A percentile compares a stretch with the other conserved stretches of the same genome.
Conservation (phyloP, 805 yeast species). For the Yarrowia bubula region DNA sequence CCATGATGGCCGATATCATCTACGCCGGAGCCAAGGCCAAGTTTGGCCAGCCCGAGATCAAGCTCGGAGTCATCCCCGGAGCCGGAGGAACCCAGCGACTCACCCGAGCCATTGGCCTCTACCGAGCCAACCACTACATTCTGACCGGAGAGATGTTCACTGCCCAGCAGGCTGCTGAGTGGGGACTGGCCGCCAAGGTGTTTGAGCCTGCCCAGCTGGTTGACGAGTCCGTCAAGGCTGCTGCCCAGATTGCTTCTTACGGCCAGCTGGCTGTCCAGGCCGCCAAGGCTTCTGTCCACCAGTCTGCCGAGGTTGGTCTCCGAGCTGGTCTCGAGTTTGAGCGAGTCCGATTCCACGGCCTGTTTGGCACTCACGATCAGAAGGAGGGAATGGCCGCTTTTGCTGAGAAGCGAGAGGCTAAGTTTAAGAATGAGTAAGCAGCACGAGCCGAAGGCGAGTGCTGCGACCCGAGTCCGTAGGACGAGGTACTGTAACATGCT, state of each 20-base stretch:
- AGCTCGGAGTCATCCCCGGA: slow-evolving; percentile 49
- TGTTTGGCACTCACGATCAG: slow-evolving; percentile 50
- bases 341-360: slow-evolving; percentile 46
- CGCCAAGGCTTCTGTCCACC: slow-evolving; percentile 48
- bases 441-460: no score
- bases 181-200: slow-evolving; percentile 50
- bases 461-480: no score
- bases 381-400: slow-evolving; percentile 53
- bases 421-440: slow-evolving; percentile 39
- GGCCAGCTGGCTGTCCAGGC: slow-evolving; percentile 48
- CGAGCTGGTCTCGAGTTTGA: slow-evolving; percentile 46
- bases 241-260: slow-evolving; percentile 44
- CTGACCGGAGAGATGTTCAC: slow-evolving; percentile 48
- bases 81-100: slow-evolving; percentile 50
- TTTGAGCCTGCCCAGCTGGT: slow-evolving; percentile 44
- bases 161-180: slow-evolving; percentile 47
- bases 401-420: slow-evolving; percentile 46
- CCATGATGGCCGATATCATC: slow-evolving; percentile 53
- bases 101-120: slow-evolving; percentile 43
- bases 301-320: slow-evolving; percentile 42
- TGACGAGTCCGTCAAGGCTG: slow-evolving; percentile 47
- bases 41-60: slow-evolving; percentile 55
- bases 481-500: no score
- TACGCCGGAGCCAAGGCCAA: slow-evolving; percentile 50
- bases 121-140: slow-evolving; percentile 44